Base-by-base conservation (phyloP, 192 early-diverging fungal genomes). In the Backusella morwellensis region DNA sequence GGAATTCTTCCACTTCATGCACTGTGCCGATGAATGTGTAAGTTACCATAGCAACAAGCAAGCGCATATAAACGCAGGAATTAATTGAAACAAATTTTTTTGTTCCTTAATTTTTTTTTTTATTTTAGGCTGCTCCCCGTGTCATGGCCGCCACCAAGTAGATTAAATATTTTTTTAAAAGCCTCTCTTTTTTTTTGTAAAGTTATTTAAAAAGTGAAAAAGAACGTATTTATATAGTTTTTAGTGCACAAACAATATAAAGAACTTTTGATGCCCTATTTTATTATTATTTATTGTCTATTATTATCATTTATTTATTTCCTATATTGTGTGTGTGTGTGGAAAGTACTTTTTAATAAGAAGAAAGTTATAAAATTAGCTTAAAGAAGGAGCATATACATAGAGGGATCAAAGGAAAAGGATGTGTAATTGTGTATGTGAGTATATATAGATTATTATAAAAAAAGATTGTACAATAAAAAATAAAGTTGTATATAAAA, bases 1-100 rank as follows among this genome's bases (percentile, higher is more conserved):
- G 77, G 93, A 95, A 85, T 80, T 95, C 73, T 90, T 93, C 78
- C 93, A 93, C 87, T 90, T 95, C 78, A 83, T 93, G 86, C 91
- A 95, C 86, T 93, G 92, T 80, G 92, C 91, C 63, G 91, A 93
- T 82, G 77, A 89, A 68, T 94, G 93, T 83, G 92, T 93, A 92
- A 90, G 91, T 93, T 47, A 9, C 14, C 8, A 67, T 74, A 56
- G 17, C 35, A 29, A 72, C 44, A 72, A 42, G 8, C 35, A 32
- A 59, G 19, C 17, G 1, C 17, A 1, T 36, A 19, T 26, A 4
- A 11, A 59, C 56, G n/a, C 56, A 59, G 56, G 23, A 59, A 59
- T 59, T 59, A 59, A 59, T 59, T 23, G 56, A 56, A 29, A 77
- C 52, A 41, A 4, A n/a, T 68, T 14, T 68, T 35, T 70, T 38